A percentile compares a stretch with the other conserved stretches of the same genome.
Evolutionary conservation across 176 grass and related monocot genomes (phyloP).

Genomic region (Luzula sylvatica): DNA sequence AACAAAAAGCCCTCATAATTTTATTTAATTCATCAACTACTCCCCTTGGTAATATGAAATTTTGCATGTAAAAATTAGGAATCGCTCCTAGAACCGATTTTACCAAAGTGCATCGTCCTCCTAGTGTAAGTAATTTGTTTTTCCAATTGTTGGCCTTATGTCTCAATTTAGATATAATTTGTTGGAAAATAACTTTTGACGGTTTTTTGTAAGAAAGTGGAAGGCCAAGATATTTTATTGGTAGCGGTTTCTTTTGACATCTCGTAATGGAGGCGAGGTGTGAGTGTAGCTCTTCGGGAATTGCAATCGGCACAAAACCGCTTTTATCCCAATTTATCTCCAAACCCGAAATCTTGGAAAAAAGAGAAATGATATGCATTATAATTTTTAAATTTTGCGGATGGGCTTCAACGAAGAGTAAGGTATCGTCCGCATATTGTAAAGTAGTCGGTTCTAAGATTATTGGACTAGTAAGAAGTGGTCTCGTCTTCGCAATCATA

Average conservation of each 20-base stretch:
- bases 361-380: too few relatives aligned
- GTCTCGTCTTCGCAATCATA: too few relatives aligned
- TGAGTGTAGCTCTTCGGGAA: neutral
- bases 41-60: neutral
- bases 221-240: neutral
- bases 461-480: neutral
- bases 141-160: neutral
- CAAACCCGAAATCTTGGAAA: too few relatives aligned
- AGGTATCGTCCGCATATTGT: neutral
- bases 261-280: neutral
- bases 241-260: neutral
- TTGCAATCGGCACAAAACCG: too few relatives aligned
- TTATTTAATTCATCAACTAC: neutral
- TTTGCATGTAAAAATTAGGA: neutral
- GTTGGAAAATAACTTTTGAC: neutral
- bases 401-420: neutral
- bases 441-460: neutral
- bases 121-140: neutral
- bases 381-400: neutral
- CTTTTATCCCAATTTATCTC: too few relatives aligned
- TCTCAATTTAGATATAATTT: neutral
- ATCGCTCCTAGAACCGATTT: neutral
- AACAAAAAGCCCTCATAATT: neutral
- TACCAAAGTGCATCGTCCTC: neutral
- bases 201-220: neutral